Evolutionary conservation across 805 yeast species (phyloP), one percentile per base, ranked within the genome.

Genomic region (Candida sonorensis): DNA sequence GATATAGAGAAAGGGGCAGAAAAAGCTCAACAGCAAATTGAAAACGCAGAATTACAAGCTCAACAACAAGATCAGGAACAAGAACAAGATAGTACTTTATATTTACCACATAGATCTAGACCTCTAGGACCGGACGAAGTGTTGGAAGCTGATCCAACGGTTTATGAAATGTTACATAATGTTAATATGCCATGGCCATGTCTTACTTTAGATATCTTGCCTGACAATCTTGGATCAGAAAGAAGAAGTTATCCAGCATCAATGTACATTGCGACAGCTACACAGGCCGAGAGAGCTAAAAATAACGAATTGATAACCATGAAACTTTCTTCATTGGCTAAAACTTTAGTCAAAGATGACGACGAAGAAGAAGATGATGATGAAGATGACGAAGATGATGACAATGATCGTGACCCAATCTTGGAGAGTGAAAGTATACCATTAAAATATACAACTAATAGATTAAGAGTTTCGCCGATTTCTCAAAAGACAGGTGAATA

Each of bases 161-260:
- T 90, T 3, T 92, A 92, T 56, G 95, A 90, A 51, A 92, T 92
- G 97, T 64, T 92, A 36, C 98, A 92, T 59, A 84, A 83, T 48
- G 85, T 90, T 38, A 84, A 84, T 57, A 64, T 90, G 59, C 94
- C 95, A 48, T 92, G 97, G 97, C 97, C 98, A 10, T 87, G 97
- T 62, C 63, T 92, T 53, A 86, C 97, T 3, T 67, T 92, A 38
- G 97, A 90, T 52, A 64, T 92, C 14, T 62, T 92, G 33, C 95
- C 95, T 5, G 98, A 92, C 55, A 65, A 67, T 32, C 66, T 84
- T 38, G 98, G 98, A 9, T 66, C 72, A 31, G 97, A 87, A 58
- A 80, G 98, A 64, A 75, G 95, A 61, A 70, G 72, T 27, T 92
- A 77, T 51, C 98, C 98, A 4, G 95, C 94, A 26, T 70, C 92